Base-by-base conservation (phyloP, 2,329 filamentous ascomycete genomes). In the Atkinsonella texensis region DNA sequence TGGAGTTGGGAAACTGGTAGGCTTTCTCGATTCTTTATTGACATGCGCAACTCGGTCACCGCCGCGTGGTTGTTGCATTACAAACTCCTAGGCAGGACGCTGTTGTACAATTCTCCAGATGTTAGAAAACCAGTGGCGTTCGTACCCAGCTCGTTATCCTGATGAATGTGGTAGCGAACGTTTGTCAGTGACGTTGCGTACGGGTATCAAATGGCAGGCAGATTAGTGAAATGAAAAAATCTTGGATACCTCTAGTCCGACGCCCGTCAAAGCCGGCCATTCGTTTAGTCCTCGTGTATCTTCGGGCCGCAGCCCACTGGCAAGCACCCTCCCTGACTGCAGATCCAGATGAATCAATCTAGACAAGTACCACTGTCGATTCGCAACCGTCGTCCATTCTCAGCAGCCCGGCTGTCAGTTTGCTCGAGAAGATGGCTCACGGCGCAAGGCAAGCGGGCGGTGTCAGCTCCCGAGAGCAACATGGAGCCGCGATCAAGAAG, bases 361-460 rank as follows among this genome's bases (percentile, higher is more conserved):
- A 23, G 56, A 55, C 3, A 61, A 2, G 43, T 65, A 71, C 70
- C 70, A 72, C n/a, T 67, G 63, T 17, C 64, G 56, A 15, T 72
- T 67, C 69, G 20, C 69, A 71, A 1, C 59, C 62, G 2, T 62
- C 46, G 46, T 12, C n/a, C 33, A 5, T 48, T 39, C n/a, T 28
- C 46, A 2, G 11, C 33, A 5, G 46, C 46, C 31, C 33, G n/a
- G n/a, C n/a, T 6, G 20, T 48, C 46, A 11, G 32, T 12, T 33
- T 9, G 6, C n/a, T 17, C 46, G 18, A 17, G 18, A 17, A 17
- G 38, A 33, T 48, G 31, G 31, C 13, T 57, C 1, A 72, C 44
- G 0, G 7, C 59, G 54, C 9, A 62, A 50, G 0, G 65, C 35
- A n/a, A 1, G 51, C 57, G 1, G 61, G 59, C 46, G 71, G 63